phyloP scores from a whole-genome alignment of 345 rosid genomes.

The Melastoma malabathricum region DNA sequence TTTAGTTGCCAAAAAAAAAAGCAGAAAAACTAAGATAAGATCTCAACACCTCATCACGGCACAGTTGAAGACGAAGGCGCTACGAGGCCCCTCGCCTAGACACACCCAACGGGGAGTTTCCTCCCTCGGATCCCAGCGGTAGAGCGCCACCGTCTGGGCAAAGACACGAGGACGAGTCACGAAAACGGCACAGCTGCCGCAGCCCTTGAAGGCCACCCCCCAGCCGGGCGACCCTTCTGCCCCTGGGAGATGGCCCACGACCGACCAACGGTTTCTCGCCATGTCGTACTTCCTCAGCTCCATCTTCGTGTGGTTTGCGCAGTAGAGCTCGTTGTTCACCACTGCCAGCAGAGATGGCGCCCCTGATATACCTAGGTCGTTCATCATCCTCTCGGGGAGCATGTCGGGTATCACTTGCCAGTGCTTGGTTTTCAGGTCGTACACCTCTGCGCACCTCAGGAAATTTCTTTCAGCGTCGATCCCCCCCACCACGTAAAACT shows the following conservation, averaged over 20 bases:
- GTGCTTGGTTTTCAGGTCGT: slow-evolving; percentile 32
- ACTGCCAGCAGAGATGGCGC: slow-evolving; percentile 42
- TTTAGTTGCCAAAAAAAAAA: no score
- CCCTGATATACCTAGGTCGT: slow-evolving; percentile 8
- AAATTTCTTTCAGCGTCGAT: slow-evolving; percentile 23
- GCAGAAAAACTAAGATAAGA: no score
- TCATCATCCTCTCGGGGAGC: slow-evolving; percentile 31
- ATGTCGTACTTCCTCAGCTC: slow-evolving; percentile 53
- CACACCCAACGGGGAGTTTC: slow-evolving; percentile 48
- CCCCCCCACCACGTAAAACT: slow-evolving; percentile 76
- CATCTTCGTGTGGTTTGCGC: slow-evolving; percentile 43
- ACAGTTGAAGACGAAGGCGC: slow-evolving; percentile 65
- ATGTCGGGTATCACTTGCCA: slow-evolving; percentile 58
- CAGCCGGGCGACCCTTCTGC: slow-evolving; percentile 58
- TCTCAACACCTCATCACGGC: slow-evolving; percentile 82
- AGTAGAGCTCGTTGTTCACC: slow-evolving; percentile 57
- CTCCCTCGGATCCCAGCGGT: slow-evolving; percentile 57
- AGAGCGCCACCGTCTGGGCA: slow-evolving; percentile 45
- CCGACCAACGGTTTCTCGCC: slow-evolving; percentile 28
- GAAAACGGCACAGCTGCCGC: slow-evolving; percentile 52
- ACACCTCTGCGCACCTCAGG: slow-evolving; percentile 54
- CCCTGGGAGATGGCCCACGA: slow-evolving; percentile 46
- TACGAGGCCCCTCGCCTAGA: slow-evolving; percentile 36
- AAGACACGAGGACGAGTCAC: slow-evolving; percentile 43
- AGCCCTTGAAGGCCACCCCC: slow-evolving; percentile 78